Conservation (phyloP, 2,329 filamentous ascomycete species). For the Aspergillus glaucus region DNA sequence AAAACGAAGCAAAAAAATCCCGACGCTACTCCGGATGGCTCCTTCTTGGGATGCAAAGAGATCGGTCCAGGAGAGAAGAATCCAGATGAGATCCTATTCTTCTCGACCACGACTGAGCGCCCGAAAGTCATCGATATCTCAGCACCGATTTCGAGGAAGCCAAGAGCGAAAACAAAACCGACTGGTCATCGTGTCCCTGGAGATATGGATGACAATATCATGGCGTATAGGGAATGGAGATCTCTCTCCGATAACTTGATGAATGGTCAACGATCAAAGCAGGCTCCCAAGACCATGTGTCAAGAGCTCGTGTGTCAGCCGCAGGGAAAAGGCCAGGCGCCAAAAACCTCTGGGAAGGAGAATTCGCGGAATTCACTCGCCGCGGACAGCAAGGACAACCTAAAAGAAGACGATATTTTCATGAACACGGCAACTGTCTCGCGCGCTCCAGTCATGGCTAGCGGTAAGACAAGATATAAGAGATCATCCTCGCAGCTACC, state of each 20-base stretch:
- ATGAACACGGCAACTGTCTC: slow-evolving; percentile 38
- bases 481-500: slow-evolving; percentile 12
- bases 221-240: slow-evolving; percentile 22
- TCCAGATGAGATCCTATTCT: slow-evolving; percentile 33
- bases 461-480: slow-evolving; percentile 13
- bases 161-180: slow-evolving; percentile 13
- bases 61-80: slow-evolving; percentile 30
- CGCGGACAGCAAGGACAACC: slow-evolving; percentile 6
- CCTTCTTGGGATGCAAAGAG: slow-evolving; percentile 38
- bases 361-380: slow-evolving; percentile 12
- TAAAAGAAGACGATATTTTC: slow-evolving; percentile 27
- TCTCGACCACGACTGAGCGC: slow-evolving; percentile 22
- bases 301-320: slow-evolving; percentile 15
- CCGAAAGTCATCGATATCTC: slow-evolving; percentile 18
- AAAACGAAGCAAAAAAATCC: slow-evolving; percentile 16
- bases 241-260: slow-evolving; percentile 30
- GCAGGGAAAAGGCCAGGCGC: slow-evolving; percentile 10
- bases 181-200: slow-evolving; percentile 4
- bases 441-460: slow-evolving; percentile 31
- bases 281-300: slow-evolving; percentile 19
- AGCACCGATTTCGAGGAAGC: slow-evolving; percentile 16
- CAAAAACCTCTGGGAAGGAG: slow-evolving; percentile 19
- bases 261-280: slow-evolving; percentile 29
- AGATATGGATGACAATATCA: slow-evolving; percentile 13
- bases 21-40: slow-evolving; percentile 23